Evolutionary conservation across 202 grass and related monocot genomes (phyloP), one percentile per base, ranked within the genome.

Genomic region (Saccharum hybrid): DNA sequence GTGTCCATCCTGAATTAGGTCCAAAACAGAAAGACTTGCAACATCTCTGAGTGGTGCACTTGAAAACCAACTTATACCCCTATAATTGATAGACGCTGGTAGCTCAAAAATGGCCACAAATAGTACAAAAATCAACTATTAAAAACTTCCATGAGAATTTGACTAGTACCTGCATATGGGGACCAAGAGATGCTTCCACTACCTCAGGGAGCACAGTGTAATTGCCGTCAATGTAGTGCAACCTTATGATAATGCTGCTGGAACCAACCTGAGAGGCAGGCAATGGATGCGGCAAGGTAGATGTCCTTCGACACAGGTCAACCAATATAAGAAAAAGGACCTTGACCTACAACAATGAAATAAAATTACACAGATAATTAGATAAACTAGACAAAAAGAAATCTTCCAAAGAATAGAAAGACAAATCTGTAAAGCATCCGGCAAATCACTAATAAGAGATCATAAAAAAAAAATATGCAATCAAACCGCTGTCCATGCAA

Each of bases 201-300:
- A 99, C 96, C 86, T 99, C 96, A 68, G 96, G 96, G 28, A 89
- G 89, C 78, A 99, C 96, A 66, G 93, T 99, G 88, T 99, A 96
- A 80, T 87, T 99, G 63, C 96, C 96, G 76, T 99, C 96, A 10
- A 99, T 99, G 83, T 96, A 99, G 68, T 99, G 96, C 77, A 99
- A 81, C 72, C 91, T 90, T 96, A 99, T 99, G 56, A 92, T 99
- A 80, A 99, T 92, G 79, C 94, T 99, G 89, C 67, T 92, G 9
- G 96, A 88, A 56, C 96, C 96, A 90, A 99, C 93, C 81, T 92
- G 96, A 74, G 96, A 99, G 54, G 90, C 62, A 75, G 96, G 96
- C 37, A 94, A 92, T 63, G 96, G 89, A 87, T 99, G 96, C 63
- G 90, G 87, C 76, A 94, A 89, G 74, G 69, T 41, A 79, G 83